Evolutionary conservation across 2,329 filamentous ascomycete genomes (phyloP), one percentile per base, ranked within the genome.

Genomic region (Fusarium brachygibbosum): DNA sequence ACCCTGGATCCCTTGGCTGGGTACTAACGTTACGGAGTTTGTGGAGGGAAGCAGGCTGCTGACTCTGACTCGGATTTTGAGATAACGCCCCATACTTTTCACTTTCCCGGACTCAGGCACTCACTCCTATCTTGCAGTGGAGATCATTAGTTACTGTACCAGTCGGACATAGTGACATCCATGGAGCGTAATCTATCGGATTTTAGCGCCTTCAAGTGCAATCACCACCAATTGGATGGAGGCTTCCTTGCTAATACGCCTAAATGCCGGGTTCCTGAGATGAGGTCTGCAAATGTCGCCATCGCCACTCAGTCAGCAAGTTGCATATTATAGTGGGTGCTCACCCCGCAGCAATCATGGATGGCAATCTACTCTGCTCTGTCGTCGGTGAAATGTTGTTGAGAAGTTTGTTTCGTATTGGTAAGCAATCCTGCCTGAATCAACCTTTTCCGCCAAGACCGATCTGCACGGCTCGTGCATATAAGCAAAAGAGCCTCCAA

Each of bases 1-100:
- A 25, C 23, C 23, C 23, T 25, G 23, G 23, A 25, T 25, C 23
- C 23, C 23, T 25, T 25, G n/a, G n/a, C 28, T 9, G 9, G 16
- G 21, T 25, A 8, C 46, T 51, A 66, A 65, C 62, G 62, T 54
- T 65, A 66, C 65, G 54, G 56, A 40, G 60, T 51, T 45, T 42
- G 25, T 59, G 59, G 64, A 63, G 59, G 10, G 21, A 40, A 13
- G 23, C 23, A 6, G 6, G 23, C 23, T 53, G 48, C 45, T 70
- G 61, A 67, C 52, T 69, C 49, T 70, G 66, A 69, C 66, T 69
- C 66, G 52, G 49, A 53, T 54, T 67, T 44, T 45, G 35, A 52
- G 62, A 69, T 63, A 52, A 58, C 16, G 51, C 52, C 66, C 66
- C 66, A 48, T 25, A 34, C 28, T 44, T 61, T 51, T 57, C 29